phyloP scores from a whole-genome alignment of 164 flowering plant genomes.

The Kingdonia uniflora region DNA sequence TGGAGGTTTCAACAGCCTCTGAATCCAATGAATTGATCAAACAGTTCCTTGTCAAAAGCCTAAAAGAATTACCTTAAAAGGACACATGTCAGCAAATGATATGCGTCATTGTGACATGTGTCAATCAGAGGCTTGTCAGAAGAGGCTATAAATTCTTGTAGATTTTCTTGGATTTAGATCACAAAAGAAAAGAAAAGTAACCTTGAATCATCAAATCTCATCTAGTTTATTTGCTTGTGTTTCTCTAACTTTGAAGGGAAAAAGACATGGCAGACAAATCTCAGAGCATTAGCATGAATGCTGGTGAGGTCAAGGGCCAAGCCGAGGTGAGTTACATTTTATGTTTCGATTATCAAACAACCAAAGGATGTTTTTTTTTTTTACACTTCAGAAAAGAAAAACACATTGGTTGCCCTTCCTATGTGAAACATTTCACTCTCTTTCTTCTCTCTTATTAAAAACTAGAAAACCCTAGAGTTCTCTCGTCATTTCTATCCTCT shows the following conservation, averaged over 20 bases:
- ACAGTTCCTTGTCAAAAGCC: too few relatives aligned
- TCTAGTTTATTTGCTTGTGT: too few relatives aligned
- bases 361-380: not conserved
- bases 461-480: too few relatives aligned
- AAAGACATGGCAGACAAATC: constrained; percentile 15
- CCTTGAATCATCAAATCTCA: too few relatives aligned
- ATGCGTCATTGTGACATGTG: not conserved
- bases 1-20: too few relatives aligned
- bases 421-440: not conserved
- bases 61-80: too few relatives aligned
- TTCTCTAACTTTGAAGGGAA: not conserved
- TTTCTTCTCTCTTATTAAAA: not conserved
- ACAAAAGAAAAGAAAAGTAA: not conserved
- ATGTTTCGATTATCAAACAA: too few relatives aligned
- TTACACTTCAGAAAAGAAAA: constrained; percentile 2
- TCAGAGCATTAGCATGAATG: constrained; percentile 28
- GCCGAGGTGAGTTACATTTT: constrained; percentile 22
- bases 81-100: not conserved
- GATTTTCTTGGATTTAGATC: constrained; percentile 3
- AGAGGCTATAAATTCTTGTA: constrained; percentile 6
- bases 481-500: too few relatives aligned
- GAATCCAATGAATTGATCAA: too few relatives aligned
- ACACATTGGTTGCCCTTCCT: not conserved
- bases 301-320: constrained; percentile 58
- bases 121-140: not conserved